Evolutionary conservation across 129 eudicot species (phyloP).

Genomic region (Centaurea solstitialis): DNA sequence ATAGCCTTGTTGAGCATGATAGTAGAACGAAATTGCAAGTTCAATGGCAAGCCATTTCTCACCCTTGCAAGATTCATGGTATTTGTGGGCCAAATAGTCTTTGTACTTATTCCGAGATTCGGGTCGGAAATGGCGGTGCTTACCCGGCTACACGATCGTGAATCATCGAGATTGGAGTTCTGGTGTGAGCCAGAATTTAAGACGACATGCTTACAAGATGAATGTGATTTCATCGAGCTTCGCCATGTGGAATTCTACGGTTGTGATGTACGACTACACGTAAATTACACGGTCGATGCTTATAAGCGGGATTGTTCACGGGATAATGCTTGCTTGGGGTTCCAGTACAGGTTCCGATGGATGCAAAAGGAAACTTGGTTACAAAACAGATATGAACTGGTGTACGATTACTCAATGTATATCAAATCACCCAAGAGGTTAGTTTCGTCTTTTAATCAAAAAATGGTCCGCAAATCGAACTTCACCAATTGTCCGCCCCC

Average conservation of each 20-base stretch:
- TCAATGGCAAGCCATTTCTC: slow-evolving; percentile 35
- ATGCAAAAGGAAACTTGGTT: slow-evolving; percentile 3
- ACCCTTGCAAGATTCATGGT: slow-evolving; percentile 29
- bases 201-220: not conserved
- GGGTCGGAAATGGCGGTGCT: slow-evolving; percentile 37
- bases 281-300: slow-evolving; percentile 4
- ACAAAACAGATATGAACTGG: slow-evolving; percentile 1
- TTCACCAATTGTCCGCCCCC: not conserved
- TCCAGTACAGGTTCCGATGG: slow-evolving; percentile 5
- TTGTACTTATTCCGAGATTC: slow-evolving; percentile 24
- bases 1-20: slow-evolving; percentile 16
- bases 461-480: not conserved
- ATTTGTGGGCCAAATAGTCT: slow-evolving; percentile 44
- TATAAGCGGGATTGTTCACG: slow-evolving; percentile 23
- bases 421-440: slow-evolving; percentile 6
- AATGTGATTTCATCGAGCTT: not conserved
- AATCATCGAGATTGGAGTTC: slow-evolving; percentile 24
- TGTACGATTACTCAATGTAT: not conserved
- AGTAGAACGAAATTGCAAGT: slow-evolving; percentile 20
- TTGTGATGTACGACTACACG: not conserved
- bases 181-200: slow-evolving; percentile 31
- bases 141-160: slow-evolving; percentile 39
- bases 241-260: slow-evolving; percentile 23
- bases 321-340: slow-evolving; percentile 31
- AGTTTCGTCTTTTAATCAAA: not conserved